Base-by-base conservation (phyloP, 441 rosid species). In the Populus hybrid region DNA sequence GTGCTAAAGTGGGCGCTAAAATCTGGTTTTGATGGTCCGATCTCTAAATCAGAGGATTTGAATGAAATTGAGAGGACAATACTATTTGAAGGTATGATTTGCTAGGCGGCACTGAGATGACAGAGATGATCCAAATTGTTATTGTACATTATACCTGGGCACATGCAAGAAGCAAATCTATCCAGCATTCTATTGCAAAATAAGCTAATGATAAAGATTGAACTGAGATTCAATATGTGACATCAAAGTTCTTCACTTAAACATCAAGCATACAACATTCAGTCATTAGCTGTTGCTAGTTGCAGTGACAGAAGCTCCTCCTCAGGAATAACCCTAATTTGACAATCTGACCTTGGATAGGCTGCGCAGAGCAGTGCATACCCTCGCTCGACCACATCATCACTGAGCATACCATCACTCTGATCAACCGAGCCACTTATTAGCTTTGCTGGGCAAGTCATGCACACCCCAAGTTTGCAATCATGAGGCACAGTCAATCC, bases 401-500 rank as follows among this genome's bases (percentile, higher is more conserved):
- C 98, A 77, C 98, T 93, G 26, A 93, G 91, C 99, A 93, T 92
- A 16, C 99, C 99, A 23, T 89, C 99, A 74, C 97, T 92, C 85
- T 95, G 97, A 85, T 94, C 97, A 10, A 95, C 97, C 0, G 86
- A 67, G 14, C 98, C 97, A 34, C 86, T 78, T 4, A 90, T 59
- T 10, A 95, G 90, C 81, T 83, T 86, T 40, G 99, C 99, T 4
- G 99, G 99, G 84, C 98, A 95, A 42, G 99, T 95, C 99, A 95
- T 95, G 89, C 98, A 95, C 38, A 95, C 99, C n/a, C 99, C 99
- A 69, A 95, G 98, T 59, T 91, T 89, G 86, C 99, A 93, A 77
- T 93, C 99, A 77, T 95, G 90, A 0, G 97, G 94, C 26, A 93
- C 91, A 10, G 81, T 71, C 73, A 92, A 63, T 10, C 98, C 99